These are phyloP conservation scores for Phytophthora pini DNA, from an alignment of 352 stramenopile genomes.

Conservation along the genomic window DNA sequence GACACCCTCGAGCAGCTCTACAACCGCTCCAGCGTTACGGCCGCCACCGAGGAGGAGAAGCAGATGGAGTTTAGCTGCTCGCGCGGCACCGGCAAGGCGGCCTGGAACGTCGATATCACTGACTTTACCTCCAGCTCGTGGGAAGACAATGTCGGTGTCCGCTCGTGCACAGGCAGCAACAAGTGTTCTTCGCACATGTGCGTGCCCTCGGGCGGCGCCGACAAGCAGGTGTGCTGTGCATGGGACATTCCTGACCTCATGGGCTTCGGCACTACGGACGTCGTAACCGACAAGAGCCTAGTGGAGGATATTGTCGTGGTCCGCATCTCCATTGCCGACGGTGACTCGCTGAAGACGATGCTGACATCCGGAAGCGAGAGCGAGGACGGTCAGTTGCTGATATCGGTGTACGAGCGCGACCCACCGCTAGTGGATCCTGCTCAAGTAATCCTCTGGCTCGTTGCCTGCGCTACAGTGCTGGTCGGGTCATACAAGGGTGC, in stretches of 20 bases:
- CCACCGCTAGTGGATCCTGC: conserved; percentile 64
- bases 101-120: conserved; percentile 35
- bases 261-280: conserved; percentile 51
- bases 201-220: conserved; percentile 55
- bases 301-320: conserved; percentile 73
- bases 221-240: conserved; percentile 74
- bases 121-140: conserved; percentile 38
- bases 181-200: conserved; percentile 68
- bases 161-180: conserved; percentile 46
- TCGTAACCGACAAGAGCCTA: conserved; percentile 43
- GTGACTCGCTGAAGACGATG: conserved; percentile 56
- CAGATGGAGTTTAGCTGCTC: conserved; percentile 69
- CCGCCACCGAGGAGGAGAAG: conserved; percentile 41
- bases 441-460: conserved; percentile 76
- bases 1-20: conserved; percentile 79
- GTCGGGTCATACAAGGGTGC: conserved; percentile 77
- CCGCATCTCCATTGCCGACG: conserved; percentile 70
- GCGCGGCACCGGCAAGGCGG: conserved; percentile 47
- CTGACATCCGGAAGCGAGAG: conserved; percentile 30
- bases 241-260: conserved; percentile 84
- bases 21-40: conserved; percentile 50
- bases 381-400: conserved; percentile 35
- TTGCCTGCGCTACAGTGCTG: conserved; percentile 79
- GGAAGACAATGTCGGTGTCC: conserved; percentile 45
- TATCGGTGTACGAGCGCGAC: conserved; percentile 76